Base-by-base conservation (phyloP, 2,329 filamentous ascomycete species). In the Dactylonectria macrodidyma region DNA sequence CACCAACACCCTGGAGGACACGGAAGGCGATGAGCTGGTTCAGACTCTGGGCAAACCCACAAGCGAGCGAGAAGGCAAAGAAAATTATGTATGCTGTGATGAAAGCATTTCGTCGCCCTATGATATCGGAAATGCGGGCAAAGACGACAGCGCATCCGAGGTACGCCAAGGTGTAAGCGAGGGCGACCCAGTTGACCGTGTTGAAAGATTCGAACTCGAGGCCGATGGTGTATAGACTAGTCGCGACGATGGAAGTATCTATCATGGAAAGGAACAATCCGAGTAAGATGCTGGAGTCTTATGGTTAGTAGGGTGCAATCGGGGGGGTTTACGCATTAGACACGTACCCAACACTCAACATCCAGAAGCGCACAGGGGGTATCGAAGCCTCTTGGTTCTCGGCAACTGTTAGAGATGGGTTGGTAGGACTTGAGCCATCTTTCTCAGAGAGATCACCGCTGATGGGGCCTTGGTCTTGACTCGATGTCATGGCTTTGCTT, bases 181-280 rank as follows among this genome's bases (percentile, higher is more conserved):
- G 79, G 0, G 86, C 86, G 0, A 89, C 83, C 86, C 86, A 88
- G 72, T 87, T 89, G 60, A 88, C 81, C 3, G 72, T 73, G 11
- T 81, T 77, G 3, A 86, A 71, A 14, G 82, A 80, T 11, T 82
- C 63, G 54, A 90, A 87, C 4, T 90, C 86, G 16, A 73, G 75
- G 2, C 85, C 86, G 54, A 90, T 90, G n/a, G 81, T 81, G 71
- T 86, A 86, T 10, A 91, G 77, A 51, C 86, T 86, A 12, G 88
- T 90, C 1, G 88, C 87, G 1, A 91, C 86, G 44, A 91, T 90
- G 3, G 88, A 88, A 1, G 86, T 85, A 75, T 90, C 88, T n/a
- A 90, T 76, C 72, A 89, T 84, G 33, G 89, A 86, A 55, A 91
- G 82, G 60, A 89, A 88, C 1, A 90, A 81, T 3, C 88, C 88